Conservation (phyloP, 2,329 filamentous ascomycete genomes). For the Emericellopsis atlantica region DNA sequence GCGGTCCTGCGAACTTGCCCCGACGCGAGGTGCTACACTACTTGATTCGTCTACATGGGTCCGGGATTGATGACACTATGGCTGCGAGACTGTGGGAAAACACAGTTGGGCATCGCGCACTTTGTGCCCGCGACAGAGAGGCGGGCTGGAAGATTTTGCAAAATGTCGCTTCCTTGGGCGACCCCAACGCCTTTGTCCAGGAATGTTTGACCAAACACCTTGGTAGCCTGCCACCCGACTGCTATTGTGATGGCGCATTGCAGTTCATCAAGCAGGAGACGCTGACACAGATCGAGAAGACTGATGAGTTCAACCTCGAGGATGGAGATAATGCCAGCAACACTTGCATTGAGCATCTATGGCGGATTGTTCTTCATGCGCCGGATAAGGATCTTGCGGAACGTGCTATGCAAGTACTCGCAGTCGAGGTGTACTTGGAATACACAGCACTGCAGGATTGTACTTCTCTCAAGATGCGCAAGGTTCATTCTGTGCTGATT, state of each 20-base stretch:
- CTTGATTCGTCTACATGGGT: conserved; percentile 48
- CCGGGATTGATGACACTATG: conserved; percentile 47
- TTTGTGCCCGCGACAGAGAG: conserved; percentile 47
- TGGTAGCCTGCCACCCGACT: conserved; percentile 40
- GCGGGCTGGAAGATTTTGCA: conserved; percentile 55
- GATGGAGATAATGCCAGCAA: conserved; percentile 38
- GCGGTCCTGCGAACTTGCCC: conserved; percentile 33
- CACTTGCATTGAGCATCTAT: conserved; percentile 58
- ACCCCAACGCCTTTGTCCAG: conserved; percentile 42
- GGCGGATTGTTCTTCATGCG: conserved; percentile 66
- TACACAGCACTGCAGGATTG: conserved; percentile 36
- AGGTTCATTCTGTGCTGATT: conserved; percentile 57
- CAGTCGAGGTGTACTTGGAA: conserved; percentile 57
- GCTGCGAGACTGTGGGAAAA: conserved; percentile 58
- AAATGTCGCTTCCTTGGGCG: conserved; percentile 27
- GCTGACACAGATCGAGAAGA: conserved; percentile 30
- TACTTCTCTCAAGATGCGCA: conserved; percentile 34
- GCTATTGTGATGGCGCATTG: conserved; percentile 48
- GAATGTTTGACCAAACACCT: conserved; percentile 44
- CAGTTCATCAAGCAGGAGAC: conserved; percentile 47
- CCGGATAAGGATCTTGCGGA: conserved; percentile 53
- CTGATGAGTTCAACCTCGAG: conserved; percentile 31
- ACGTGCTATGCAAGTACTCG: conserved; percentile 56
- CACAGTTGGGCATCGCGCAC: conserved; percentile 52
- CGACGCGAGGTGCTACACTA: conserved; percentile 44